Evolutionary conservation across 2,329 filamentous ascomycete genomes (phyloP).

Genomic region (Exophiala alcalophila): DNA sequence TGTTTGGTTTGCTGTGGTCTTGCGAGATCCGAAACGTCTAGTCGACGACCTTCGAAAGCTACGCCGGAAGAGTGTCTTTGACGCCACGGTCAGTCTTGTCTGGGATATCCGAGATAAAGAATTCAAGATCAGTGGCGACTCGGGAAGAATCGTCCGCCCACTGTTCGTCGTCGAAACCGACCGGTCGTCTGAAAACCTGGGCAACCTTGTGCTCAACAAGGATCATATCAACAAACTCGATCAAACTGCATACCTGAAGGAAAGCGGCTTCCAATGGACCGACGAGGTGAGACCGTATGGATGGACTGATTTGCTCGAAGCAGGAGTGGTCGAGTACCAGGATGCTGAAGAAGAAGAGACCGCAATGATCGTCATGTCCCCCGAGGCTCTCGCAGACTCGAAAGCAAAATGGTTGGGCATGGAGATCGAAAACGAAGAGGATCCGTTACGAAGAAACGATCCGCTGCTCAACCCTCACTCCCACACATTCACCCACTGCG

Average conservation of each 20-base stretch:
- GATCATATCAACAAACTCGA: conserved; percentile 77
- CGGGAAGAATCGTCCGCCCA: conserved; percentile 89
- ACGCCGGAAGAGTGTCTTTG: conserved; percentile 76
- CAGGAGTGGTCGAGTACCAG: conserved; percentile 89
- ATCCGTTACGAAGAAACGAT: conserved; percentile 82
- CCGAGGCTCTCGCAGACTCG: conserved; percentile 83
- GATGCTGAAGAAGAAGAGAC: conserved; percentile 98
- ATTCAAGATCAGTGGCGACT: conserved; percentile 98
- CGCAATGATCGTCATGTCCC: conserved; percentile 98
- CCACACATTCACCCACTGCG: conserved; percentile 94
- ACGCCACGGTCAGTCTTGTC: conserved; percentile 89
- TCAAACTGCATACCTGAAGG: conserved; percentile 48
- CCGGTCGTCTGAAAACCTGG: conserved; percentile 67
- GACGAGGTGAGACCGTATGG: conserved; percentile 64
- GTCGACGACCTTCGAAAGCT: conserved; percentile 75
- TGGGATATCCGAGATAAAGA: conserved; percentile 95
- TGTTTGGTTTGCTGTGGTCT: conserved; percentile 92
- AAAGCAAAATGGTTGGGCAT: conserved; percentile 67
- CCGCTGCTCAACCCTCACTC: conserved; percentile 82
- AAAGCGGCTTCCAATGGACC: conserved; percentile 46
- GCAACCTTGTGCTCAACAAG: conserved; percentile 77
- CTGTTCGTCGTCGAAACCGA: conserved; percentile 92
- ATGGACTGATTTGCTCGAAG: conserved; percentile 81
- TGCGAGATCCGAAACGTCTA: conserved; percentile 76
- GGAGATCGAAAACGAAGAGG: conserved; percentile 61